Evolutionary conservation across 176 grass and related monocot species (phyloP).

Genomic region (Oryza officinalis): DNA sequence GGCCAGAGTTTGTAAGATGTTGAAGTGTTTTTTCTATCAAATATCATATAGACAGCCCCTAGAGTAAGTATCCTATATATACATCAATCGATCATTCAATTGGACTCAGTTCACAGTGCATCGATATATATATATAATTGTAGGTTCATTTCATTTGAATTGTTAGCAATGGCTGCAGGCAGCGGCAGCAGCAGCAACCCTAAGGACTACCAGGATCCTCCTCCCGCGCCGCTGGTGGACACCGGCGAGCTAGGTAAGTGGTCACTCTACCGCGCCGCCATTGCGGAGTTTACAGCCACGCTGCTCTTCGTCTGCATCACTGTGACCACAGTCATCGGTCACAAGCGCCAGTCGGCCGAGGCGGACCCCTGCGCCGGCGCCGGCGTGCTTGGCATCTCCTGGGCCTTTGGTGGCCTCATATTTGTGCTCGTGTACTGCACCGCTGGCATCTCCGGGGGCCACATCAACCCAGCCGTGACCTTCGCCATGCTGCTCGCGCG

Average conservation of each 20-base stretch:
- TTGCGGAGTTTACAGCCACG: slow-evolving; percentile 41
- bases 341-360: slow-evolving; percentile 11
- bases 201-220: slow-evolving; percentile 40
- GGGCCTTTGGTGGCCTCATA: slow-evolving; percentile 92
- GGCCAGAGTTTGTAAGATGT: too few relatives aligned
- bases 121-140: too few relatives aligned
- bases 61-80: background rate
- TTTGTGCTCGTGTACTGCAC: slow-evolving; percentile 97
- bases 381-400: slow-evolving; percentile 77
- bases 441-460: slow-evolving; percentile 77
- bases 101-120: too few relatives aligned
- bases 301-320: slow-evolving; percentile 42
- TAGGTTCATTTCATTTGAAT: background rate
- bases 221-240: slow-evolving; percentile 18
- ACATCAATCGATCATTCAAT: background rate
- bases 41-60: too few relatives aligned
- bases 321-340: slow-evolving; percentile 30
- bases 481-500: slow-evolving; percentile 43
- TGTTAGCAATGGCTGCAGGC: background rate
- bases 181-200: background rate
- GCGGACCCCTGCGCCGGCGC: slow-evolving; percentile 44
- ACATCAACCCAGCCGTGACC: slow-evolving; percentile 47
- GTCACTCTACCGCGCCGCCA: slow-evolving; percentile 42
- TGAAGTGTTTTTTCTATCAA: too few relatives aligned
- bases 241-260: slow-evolving; percentile 36